Base-by-base conservation (phyloP, 768 basidiomycete genomes). In the Lactifluus rugatus region DNA sequence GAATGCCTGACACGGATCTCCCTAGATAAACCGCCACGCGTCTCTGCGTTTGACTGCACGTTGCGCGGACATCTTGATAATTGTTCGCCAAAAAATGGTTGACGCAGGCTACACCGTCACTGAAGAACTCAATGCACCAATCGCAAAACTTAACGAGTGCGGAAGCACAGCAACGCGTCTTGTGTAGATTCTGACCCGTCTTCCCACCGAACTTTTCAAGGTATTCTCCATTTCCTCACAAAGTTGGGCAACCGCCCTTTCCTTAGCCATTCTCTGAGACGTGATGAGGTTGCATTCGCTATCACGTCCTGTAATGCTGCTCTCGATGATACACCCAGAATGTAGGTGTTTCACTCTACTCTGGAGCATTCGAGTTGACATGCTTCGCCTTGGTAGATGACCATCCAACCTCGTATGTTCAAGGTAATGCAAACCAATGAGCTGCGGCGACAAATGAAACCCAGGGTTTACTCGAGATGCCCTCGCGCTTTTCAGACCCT, bases 191-290 rank as follows among this genome's bases (percentile, higher is more conserved):
- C 47, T 56, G 9, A 51, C 50, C 23, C 8, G 19, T 44, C n/a
- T 23, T 25, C 16, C 28, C 42, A 79, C n/a, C n/a, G 78, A 16
- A 64, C 80, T 0, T 82, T 79, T 63, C 56, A 62, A 2, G 49
- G 69, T 5, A 76, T 87, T 3, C 71, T 74, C 41, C 62, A 66
- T 2, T 78, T 89, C 62, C 74, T 88, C 26, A 65, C 74, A 54
- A 83, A 81, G 62, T 83, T 88, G 62, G 72, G 75, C 16, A 73
- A 79, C 42, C 73, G 87, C 1, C 85, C 89, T 0, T 91, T 89
- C 72, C 70, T 92, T 61, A 87, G 87, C 69, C 77, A 87, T 4
- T 91, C 87, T 66, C 75, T 92, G 41, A 82, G 83, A 66, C 79
- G 86, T 44, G 83, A 87, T 39, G 87, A 90, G 62, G 84, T 84